Evolutionary conservation across 768 basidiomycete species (phyloP).

Genomic region (Kwoniella dejecticola): DNA sequence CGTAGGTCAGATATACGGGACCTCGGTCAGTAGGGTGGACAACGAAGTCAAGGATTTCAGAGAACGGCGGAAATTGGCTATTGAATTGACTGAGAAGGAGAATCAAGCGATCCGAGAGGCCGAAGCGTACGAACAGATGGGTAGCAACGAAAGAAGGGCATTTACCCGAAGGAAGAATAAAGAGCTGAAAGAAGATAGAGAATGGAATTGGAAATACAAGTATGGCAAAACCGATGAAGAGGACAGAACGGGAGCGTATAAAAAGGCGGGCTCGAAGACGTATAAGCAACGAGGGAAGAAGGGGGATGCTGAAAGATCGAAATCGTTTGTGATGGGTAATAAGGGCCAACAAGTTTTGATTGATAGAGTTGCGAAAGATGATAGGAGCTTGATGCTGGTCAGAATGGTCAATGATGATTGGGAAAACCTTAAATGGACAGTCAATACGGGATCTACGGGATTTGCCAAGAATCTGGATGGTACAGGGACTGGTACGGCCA

Average conservation of each 20-base stretch:
- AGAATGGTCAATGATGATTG: slow-evolving; percentile 39
- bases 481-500: not conserved
- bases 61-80: slow-evolving; percentile 21
- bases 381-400: slow-evolving; percentile 38
- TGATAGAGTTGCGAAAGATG: slow-evolving; percentile 17
- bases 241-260: not conserved
- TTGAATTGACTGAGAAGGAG: slow-evolving; percentile 20
- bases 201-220: not conserved
- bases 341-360: not conserved
- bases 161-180: slow-evolving; percentile 61
- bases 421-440: slow-evolving; percentile 35
- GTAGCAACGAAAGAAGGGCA: slow-evolving; percentile 42
- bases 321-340: slow-evolving; percentile 21
- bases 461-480: not conserved
- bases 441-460: not conserved
- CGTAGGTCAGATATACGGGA: slow-evolving; percentile 39
- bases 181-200: slow-evolving; percentile 54
- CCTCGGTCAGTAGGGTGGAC: slow-evolving; percentile 8
- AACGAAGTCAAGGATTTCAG: slow-evolving; percentile 27
- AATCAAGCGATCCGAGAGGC: not conserved
- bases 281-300: slow-evolving; percentile 19
- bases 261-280: slow-evolving; percentile 6
- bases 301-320: slow-evolving; percentile 2
- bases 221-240: slow-evolving; percentile 6
- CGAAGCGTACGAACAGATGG: slow-evolving; percentile 5